Evolutionary conservation across 2,329 filamentous ascomycete genomes (phyloP), one percentile per base, ranked within the genome.

Genomic region (Tolypocladium album): DNA sequence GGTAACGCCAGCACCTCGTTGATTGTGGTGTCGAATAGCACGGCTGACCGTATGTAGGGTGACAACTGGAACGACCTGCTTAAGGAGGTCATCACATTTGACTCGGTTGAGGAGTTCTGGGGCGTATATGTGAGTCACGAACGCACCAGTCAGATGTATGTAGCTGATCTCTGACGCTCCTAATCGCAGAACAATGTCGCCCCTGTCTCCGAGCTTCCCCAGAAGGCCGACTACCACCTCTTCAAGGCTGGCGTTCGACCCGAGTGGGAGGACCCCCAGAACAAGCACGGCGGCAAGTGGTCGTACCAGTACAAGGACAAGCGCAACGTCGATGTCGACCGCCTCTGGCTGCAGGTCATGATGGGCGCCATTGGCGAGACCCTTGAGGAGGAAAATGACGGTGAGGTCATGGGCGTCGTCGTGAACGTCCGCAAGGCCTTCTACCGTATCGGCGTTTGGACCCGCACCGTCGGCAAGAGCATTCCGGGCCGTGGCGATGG

Each of bases 281-380:
- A 99, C 82, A 99, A 97, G 84, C 92, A 97, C 75, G 94, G 94
- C 68, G 94, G 94, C 78, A 97, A 97, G 79, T 99, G 94, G 94
- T 92, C 93, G 34, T 97, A 95, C 79, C 88, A 90, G 71, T 97
- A 96, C 87, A 96, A 95, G 82, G 91, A 97, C 69, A 97, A 96
- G 85, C 88, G 89, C 71, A 85, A 82, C 67, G 84, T 96, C 73
- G 90, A 93, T 68, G 95, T 97, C 74, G 93, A 99, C 73, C 89
- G 93, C 61, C 83, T 96, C 59, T 99, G 94, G 94, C 86, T 99
- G 62, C 90, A 97, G 75, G 90, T 96, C 64, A 96, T 99, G 87
- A 88, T 99, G 68, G 87, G 89, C 39, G 94, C 92, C 60, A 97
- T 99, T 67, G 94, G 94, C 71, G 95, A 99, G 83, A 97, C 93